A percentile compares a stretch with the other conserved stretches of the same genome.
These are phyloP conservation scores for Volutella citrinella DNA, from an alignment of 2,329 filamentous ascomycete genomes.

Conservation along the genomic window DNA sequence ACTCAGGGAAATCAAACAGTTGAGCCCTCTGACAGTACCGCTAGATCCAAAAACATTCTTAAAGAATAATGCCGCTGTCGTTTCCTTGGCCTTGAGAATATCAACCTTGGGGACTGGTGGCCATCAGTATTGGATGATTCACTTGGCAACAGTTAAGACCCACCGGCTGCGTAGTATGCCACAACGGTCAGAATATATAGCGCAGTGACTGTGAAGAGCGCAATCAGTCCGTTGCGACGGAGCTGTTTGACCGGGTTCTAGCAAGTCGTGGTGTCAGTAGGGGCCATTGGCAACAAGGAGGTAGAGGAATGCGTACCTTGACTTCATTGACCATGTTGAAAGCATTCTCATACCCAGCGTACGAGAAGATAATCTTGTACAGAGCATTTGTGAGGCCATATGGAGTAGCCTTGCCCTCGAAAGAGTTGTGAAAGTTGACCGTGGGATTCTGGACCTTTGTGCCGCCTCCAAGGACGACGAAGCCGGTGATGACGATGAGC, in stretches of 20 bases:
- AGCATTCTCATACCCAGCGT: conserved; percentile 54
- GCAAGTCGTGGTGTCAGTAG: no score
- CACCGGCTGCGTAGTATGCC: conserved; percentile 55
- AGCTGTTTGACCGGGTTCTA: conserved; percentile 8
- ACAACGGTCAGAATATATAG: conserved; percentile 58
- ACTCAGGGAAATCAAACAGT: conserved; percentile 55
- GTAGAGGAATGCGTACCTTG: no score
- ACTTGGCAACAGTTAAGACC: background rate
- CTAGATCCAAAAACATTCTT: conserved; percentile 52
- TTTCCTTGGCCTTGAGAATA: conserved; percentile 48
- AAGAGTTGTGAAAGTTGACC: conserved; percentile 6
- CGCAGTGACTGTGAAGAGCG: conserved; percentile 47
- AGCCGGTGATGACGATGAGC: conserved; percentile 8
- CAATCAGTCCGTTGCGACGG: conserved; percentile 45
- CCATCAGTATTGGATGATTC: no score
- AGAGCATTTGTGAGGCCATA: conserved; percentile 26
- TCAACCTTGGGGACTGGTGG: conserved; percentile 45
- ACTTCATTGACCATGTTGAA: conserved; percentile 57
- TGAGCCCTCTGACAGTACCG: conserved; percentile 48
- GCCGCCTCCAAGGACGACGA: conserved; percentile 7
- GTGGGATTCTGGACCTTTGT: conserved; percentile 7
- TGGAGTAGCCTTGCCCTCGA: conserved; percentile 3
- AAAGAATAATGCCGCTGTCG: conserved; percentile 58
- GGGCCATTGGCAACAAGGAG: no score
- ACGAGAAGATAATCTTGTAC: conserved; percentile 57